Evolutionary conservation across 2,329 filamentous ascomycete genomes (phyloP).

Genomic region (Hymenoscyphus scutula): DNA sequence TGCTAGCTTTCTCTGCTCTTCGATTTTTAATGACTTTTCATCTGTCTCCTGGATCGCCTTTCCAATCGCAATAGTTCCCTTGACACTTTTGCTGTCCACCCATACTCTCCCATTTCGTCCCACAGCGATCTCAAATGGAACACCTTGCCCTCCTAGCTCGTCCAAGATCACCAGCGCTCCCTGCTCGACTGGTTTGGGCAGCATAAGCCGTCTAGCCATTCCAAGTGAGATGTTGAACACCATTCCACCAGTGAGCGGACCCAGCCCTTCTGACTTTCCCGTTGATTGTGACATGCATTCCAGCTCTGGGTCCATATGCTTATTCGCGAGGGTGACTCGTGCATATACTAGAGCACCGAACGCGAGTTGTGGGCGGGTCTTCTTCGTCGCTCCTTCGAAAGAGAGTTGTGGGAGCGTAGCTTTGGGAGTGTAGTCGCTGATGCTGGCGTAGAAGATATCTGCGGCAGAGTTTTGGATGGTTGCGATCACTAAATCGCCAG

Average conservation of each 20-base stretch:
- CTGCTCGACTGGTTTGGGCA: constrained; percentile 57
- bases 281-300: constrained; percentile 85
- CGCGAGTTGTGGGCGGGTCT: constrained; percentile 77
- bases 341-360: constrained; percentile 84
- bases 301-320: constrained; percentile 84
- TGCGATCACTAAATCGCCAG: constrained; percentile 86
- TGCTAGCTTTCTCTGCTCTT: constrained; percentile 69
- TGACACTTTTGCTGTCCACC: constrained; percentile 77
- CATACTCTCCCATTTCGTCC: constrained; percentile 91
- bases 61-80: constrained; percentile 74
- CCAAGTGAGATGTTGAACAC: constrained; percentile 75
- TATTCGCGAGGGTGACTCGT: constrained; percentile 72
- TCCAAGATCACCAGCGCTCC: constrained; percentile 73
- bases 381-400: constrained; percentile 92
- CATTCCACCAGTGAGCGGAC: constrained; percentile 82
- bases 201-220: constrained; percentile 77
- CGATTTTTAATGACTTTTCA: constrained; percentile 58
- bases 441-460: constrained; percentile 76
- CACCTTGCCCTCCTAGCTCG: constrained; percentile 69
- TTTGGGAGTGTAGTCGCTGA: constrained; percentile 62
- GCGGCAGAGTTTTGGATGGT: constrained; percentile 72
- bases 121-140: constrained; percentile 90
- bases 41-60: constrained; percentile 78
- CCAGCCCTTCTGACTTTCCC: constrained; percentile 84
- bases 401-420: constrained; percentile 80